Evolutionary conservation across 257 asterid genomes (phyloP), one percentile per base, ranked within the genome.

Genomic region (Solanum corneliomulleri): DNA sequence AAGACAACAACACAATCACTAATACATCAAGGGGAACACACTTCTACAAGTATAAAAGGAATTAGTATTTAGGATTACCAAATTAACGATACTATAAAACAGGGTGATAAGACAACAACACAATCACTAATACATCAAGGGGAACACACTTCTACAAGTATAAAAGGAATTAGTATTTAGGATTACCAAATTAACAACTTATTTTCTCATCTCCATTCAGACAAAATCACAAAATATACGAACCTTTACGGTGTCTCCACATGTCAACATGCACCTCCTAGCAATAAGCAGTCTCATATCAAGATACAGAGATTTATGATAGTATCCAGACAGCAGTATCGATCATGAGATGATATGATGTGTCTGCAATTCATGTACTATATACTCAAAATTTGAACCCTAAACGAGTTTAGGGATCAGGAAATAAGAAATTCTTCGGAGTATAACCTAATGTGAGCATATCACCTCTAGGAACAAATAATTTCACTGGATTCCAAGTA

Each of bases 171-270:
- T 74, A 37, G n/a, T 37, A 74, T 14, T 21, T 29, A 74, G 81
- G 18, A 37, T n/a, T 44, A 27, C 41, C 84, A 25, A 44, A 77
- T 42, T 21, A 76, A n/a, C 23, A 42, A 13, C 62, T 42, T n/a
- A 42, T 77, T 15, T 77, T 77, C 39, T 72, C 83, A 42, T 25
- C 64, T 45, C 84, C 64, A 44, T 78, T 45, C 60, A 78, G 64
- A 47, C 41, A 39, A 87, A 86, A 89, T 71, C 88, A 92, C 91
- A 69, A 86, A 90, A 88, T 85, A 90, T 92, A 92, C 93, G 93
- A 94, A 92, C 95, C 98, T 94, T 92, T 93, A 89, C 31, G 91
- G 91, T 91, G 90, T 89, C 93, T 90, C 89, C 93, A 91, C 81
- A 82, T 72, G 92, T 88, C 95, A 92, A 88, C 66, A 91, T 58